Percentiles rank a stretch among this genome's conserved stretches.
phyloP scores from a whole-genome alignment of 176 grass and related monocot genomes.

The Oryza glaberrima region DNA sequence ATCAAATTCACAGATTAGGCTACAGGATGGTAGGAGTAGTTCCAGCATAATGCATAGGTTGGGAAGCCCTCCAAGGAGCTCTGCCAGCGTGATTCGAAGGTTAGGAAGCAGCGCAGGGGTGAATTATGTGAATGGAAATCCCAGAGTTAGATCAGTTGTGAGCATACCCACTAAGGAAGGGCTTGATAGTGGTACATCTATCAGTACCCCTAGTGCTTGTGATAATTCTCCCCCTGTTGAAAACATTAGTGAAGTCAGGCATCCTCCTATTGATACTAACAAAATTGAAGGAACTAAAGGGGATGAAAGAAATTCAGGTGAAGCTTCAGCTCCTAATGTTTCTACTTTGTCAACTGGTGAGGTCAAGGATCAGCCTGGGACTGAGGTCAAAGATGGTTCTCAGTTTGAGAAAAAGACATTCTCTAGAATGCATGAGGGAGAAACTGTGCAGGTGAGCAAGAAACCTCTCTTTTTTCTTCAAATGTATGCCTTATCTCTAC shows the following conservation, averaged over 20 bases:
- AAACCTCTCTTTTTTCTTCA: constrained; percentile 12
- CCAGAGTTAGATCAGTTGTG: constrained; percentile 76
- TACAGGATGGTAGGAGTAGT: constrained; percentile 36
- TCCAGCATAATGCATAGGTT: constrained; percentile 52
- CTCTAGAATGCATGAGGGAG: constrained; percentile 94
- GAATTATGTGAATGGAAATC: constrained; percentile 43
- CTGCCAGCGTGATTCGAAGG: constrained; percentile 36
- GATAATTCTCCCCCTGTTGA: constrained; percentile 40
- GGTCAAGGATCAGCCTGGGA: constrained; percentile 38
- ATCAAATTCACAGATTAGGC: constrained; percentile 14
- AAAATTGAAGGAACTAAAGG: constrained; percentile 38
- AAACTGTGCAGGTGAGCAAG: constrained; percentile 68
- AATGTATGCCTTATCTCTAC: constrained; percentile 11
- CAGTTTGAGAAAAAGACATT: constrained; percentile 92
- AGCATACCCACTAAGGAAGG: constrained; percentile 56
- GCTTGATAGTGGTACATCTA: constrained; percentile 38
- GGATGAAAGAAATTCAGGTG: constrained; percentile 34
- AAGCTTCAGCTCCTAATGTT: constrained; percentile 36
- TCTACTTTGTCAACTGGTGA: constrained; percentile 25
- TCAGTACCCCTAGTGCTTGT: background rate
- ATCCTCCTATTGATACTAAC: constrained; percentile 21
- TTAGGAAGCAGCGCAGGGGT: constrained; percentile 34
- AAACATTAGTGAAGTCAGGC: constrained; percentile 34
- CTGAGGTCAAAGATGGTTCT: constrained; percentile 37
- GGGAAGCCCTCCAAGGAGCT: constrained; percentile 22